A percentile compares a stretch with the other conserved stretches of the same genome.
phyloP scores from a whole-genome alignment of 139 green algal genomes.

The Choricystis sp. region DNA sequence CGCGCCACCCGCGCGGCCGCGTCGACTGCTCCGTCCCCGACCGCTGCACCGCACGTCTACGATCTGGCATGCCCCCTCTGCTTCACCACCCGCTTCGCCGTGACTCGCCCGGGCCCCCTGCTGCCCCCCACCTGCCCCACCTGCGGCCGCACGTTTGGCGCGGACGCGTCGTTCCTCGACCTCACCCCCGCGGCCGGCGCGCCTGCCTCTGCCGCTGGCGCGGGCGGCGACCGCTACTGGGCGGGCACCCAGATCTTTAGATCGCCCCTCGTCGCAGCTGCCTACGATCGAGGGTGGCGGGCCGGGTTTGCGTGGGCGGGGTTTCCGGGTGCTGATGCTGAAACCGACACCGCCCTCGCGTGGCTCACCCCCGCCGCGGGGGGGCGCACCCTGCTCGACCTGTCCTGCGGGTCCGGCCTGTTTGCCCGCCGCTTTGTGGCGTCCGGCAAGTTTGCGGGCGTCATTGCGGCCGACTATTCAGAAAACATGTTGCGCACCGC shows the following conservation, averaged over 20 bases:
- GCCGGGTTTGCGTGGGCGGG: slow-evolving; percentile 71
- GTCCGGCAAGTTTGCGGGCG: slow-evolving; percentile 37
- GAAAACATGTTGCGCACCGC: slow-evolving; percentile 65
- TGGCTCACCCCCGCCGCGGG: slow-evolving; percentile 24
- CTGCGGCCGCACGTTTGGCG: slow-evolving; percentile 30
- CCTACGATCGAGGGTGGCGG: slow-evolving; percentile 90
- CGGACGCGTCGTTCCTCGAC: slow-evolving; percentile 24
- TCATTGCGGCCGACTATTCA: slow-evolving; percentile 71
- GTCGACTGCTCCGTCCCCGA: too few relatives aligned
- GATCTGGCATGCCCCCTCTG: slow-evolving; percentile 34
- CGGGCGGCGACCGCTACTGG: slow-evolving; percentile 33
- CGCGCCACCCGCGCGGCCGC: too few relatives aligned
- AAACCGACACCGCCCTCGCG: slow-evolving; percentile 50
- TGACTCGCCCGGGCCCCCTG: neutral
- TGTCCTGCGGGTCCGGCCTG: slow-evolving; percentile 79
- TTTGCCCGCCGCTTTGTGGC: slow-evolving; percentile 72
- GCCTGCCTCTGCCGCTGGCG: slow-evolving; percentile 11
- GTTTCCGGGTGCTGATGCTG: slow-evolving; percentile 62
- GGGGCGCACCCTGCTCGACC: slow-evolving; percentile 52
- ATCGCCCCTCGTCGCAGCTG: slow-evolving; percentile 59
- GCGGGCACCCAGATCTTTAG: slow-evolving; percentile 45
- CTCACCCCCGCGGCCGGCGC: slow-evolving; percentile 47
- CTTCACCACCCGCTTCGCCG: slow-evolving; percentile 15
- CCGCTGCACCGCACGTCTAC: slow-evolving; percentile 11
- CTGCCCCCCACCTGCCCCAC: slow-evolving; percentile 14